These are phyloP conservation scores for Fusarium subtropicale DNA, from an alignment of 2,329 filamentous ascomycete species.

Conservation along the genomic window DNA sequence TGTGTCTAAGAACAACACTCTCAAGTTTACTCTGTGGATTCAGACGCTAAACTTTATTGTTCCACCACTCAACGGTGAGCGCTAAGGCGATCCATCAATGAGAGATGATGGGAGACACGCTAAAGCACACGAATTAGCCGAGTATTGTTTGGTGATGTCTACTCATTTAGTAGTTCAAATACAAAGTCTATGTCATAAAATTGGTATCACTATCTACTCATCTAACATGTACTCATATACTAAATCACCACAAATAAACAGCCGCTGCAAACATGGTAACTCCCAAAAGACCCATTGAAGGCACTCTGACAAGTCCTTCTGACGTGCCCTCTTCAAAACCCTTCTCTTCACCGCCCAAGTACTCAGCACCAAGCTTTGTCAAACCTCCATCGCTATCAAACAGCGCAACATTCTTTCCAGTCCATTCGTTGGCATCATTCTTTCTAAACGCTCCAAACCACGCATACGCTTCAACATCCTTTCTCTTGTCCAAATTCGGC, in stretches of 20 bases:
- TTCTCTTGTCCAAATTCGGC: constrained; percentile 49
- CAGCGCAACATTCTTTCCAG: constrained; percentile 53
- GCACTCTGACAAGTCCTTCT: not conserved
- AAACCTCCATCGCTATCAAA: constrained; percentile 54
- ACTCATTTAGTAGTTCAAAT: not conserved
- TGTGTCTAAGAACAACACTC: not conserved
- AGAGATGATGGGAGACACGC: not conserved
- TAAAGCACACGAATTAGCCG: not conserved
- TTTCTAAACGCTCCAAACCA: constrained; percentile 57
- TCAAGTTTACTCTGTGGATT: not conserved
- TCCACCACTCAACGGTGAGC: not conserved
- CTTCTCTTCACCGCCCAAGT: constrained; percentile 54
- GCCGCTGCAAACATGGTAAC: not conserved
- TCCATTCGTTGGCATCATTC: constrained; percentile 55
- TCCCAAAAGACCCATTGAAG: constrained; percentile 10
- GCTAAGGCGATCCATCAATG: not conserved
- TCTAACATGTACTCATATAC: not conserved
- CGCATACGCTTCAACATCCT: constrained; percentile 54
- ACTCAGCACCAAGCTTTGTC: constrained; percentile 54
- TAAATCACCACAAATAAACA: constrained; percentile 13
- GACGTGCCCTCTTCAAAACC: constrained; percentile 53
- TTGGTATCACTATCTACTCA: constrained; percentile 28
- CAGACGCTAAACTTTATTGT: not conserved
- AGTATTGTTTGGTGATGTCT: not conserved
- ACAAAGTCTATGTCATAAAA: not conserved